Evolutionary conservation across 306 rosid species (phyloP), one percentile per base, ranked within the genome.

Genomic region (Betula pendula): DNA sequence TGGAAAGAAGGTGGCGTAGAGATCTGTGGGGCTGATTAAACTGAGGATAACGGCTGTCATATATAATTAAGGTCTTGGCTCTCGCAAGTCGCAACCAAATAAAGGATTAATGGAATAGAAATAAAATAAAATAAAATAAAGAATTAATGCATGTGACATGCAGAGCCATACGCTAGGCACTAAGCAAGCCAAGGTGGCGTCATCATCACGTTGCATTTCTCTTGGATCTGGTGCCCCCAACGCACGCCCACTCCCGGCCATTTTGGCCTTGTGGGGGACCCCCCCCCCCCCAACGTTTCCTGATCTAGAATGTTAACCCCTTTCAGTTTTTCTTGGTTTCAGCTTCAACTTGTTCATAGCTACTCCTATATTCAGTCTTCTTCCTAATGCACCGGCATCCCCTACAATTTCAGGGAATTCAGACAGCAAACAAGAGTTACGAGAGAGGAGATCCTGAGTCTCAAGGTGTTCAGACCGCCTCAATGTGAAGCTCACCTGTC

Each of bases 201-300:
- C 82, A 80, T 29, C 47, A 71, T 51, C 71, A 33, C 77, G 5
- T 16, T 60, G 76, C 78, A 70, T 69, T 73, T 51, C 71, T 87
- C 79, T 87, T 80, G 84, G 86, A 81, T 81, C 81, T 58, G 24
- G 84, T 73, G 90, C 81, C 80, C 75, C 40, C 1, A 24, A 59
- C 59, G 44, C n/a, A n/a, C n/a, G n/a, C n/a, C n/a, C n/a, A n/a
- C n/a, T n/a, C n/a, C n/a, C n/a, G 71, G 52, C 49, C 68, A 31
- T 62, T 31, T 24, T 19, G 22, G 8, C 17, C 9, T 51, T 7
- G 2, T 0, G 24, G 58, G 56, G 56, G 14, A 4, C 58, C 24
- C 58, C 31, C 31, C 33, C 33, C 33, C 55, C 55, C 55, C 33
- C 29, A 25, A 35, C 68, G 65, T 58, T 8, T 19, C 47, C 42